Conservation (phyloP, 495 filamentous ascomycete species). For the Neurospora sp. region DNA sequence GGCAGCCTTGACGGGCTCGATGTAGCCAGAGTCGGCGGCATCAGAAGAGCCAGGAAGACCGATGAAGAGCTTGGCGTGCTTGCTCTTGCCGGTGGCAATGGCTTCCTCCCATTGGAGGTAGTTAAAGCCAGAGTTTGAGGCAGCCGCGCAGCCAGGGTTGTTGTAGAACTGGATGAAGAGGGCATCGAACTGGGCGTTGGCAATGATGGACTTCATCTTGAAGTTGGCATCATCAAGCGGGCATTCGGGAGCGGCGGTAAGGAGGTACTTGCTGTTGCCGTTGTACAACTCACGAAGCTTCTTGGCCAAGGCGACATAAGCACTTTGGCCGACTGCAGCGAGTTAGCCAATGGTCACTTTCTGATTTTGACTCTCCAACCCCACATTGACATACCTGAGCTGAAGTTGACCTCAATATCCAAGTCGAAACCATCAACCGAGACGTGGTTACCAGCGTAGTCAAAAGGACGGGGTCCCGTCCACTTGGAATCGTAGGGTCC, state of each 20-base stretch:
- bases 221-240: constrained; percentile 42
- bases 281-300: constrained; percentile 41
- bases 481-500: constrained; percentile 37
- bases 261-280: constrained; percentile 27
- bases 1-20: constrained; percentile 11
- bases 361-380: neutral
- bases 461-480: constrained; percentile 50
- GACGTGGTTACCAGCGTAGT: constrained; percentile 26
- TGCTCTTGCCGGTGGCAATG: constrained; percentile 43
- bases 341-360: neutral
- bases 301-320: constrained; percentile 37
- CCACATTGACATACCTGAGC: neutral
- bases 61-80: constrained; percentile 49
- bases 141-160: constrained; percentile 49
- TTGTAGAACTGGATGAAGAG: constrained; percentile 70
- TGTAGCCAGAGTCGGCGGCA: constrained; percentile 20
- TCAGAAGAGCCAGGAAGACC: constrained; percentile 50
- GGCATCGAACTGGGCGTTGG: constrained; percentile 44
- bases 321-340: constrained; percentile 13
- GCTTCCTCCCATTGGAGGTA: constrained; percentile 52
- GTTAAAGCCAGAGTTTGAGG: constrained; percentile 41
- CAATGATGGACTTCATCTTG: constrained; percentile 42
- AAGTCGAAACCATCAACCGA: constrained; percentile 60
- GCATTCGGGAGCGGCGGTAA: constrained; percentile 61
- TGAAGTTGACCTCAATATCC: constrained; percentile 44